Evolutionary conservation across 2,329 filamentous ascomycete species (phyloP).

Genomic region (Periglandula ipomoeae): DNA sequence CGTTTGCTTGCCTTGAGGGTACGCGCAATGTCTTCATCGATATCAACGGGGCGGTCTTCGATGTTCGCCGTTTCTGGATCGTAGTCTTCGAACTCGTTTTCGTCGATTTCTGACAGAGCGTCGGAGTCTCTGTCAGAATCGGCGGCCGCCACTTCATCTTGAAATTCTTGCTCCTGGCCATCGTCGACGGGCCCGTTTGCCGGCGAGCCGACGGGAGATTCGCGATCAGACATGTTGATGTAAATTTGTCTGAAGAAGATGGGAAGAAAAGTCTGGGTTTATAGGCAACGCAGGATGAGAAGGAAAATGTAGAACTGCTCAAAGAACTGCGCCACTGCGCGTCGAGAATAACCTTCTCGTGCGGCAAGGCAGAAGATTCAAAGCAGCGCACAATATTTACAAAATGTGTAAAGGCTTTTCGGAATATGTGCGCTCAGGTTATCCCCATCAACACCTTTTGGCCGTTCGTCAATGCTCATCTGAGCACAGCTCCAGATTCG

Average conservation of each 20-base stretch:
- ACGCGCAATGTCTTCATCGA: conserved; percentile 56
- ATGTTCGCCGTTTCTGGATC: conserved; percentile 55
- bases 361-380: neutral
- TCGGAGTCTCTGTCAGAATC: conserved; percentile 49
- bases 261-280: neutral
- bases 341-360: neutral
- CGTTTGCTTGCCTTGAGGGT: conserved; percentile 57
- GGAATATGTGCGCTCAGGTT: neutral
- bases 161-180: conserved; percentile 31
- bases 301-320: neutral
- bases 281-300: neutral
- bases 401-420: neutral
- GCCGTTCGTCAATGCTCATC: neutral
- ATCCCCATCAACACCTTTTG: neutral
- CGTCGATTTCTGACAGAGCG: conserved; percentile 58
- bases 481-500: neutral
- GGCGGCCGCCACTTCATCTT: conserved; percentile 31
- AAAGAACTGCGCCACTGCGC: neutral
- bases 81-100: conserved; percentile 61
- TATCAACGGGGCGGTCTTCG: conserved; percentile 55
- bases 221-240: conserved; percentile 36
- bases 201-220: conserved; percentile 31
- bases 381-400: neutral
- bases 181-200: conserved; percentile 28
- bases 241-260: neutral